These are phyloP conservation scores for Kuraishia cidri DNA, from an alignment of 805 yeast genomes.

Conservation along the genomic window DNA sequence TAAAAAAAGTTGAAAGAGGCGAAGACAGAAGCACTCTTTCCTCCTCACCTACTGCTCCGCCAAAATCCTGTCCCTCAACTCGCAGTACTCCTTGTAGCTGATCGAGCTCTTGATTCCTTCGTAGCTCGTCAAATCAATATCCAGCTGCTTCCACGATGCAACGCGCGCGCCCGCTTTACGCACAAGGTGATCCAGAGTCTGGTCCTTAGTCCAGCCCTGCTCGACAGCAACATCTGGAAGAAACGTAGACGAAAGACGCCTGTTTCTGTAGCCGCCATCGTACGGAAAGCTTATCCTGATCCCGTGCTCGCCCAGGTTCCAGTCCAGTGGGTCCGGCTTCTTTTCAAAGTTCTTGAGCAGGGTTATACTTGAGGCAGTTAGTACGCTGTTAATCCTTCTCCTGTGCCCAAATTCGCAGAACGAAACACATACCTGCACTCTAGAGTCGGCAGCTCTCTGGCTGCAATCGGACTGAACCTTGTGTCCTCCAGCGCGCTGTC, in stretches of 20 bases:
- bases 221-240: conserved; percentile 87
- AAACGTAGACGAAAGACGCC: conserved; percentile 63
- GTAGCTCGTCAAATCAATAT: conserved; percentile 42
- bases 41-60: no score
- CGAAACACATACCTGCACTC: conserved; percentile 22
- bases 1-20: no score
- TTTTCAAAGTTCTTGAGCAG: conserved; percentile 49
- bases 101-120: conserved; percentile 40
- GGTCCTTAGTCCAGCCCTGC: conserved; percentile 69
- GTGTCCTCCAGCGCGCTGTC: conserved; percentile 64
- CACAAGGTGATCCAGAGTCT: conserved; percentile 65
- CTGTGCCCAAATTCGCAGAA: conserved; percentile 16
- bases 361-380: conserved; percentile 36
- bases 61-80: no score
- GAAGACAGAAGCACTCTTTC: no score
- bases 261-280: conserved; percentile 13
- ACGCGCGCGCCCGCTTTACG: conserved; percentile 52
- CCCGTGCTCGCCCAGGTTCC: conserved; percentile 84
- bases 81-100: conserved; percentile 28
- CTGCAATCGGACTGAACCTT: conserved; percentile 59
- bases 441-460: conserved; percentile 43
- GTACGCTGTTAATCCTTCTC: conserved; percentile 3
- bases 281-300: conserved; percentile 46
- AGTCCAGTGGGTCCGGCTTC: conserved; percentile 47
- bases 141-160: conserved; percentile 17